phyloP scores from a whole-genome alignment of 139 green algal genomes.

The Edaphochlamys debaryana region DNA sequence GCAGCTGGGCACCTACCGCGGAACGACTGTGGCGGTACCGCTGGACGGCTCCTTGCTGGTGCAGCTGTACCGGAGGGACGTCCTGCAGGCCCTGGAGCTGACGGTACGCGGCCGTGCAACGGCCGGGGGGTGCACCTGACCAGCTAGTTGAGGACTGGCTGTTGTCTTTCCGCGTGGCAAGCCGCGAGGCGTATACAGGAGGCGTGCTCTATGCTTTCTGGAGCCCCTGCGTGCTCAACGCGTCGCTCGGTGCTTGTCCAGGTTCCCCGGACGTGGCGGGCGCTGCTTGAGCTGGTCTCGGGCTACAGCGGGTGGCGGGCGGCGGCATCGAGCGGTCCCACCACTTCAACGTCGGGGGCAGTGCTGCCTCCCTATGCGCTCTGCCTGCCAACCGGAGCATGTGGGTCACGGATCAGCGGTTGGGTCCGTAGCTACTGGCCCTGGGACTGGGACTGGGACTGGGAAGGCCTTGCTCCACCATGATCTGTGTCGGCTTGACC shows the following conservation, averaged over 20 bases:
- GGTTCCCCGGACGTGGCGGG: constrained; percentile 5
- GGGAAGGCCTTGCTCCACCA: no score
- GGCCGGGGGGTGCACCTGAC: no score
- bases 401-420: no score
- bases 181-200: no score
- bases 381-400: neutral
- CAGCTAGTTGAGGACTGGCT: no score
- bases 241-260: no score
- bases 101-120: neutral
- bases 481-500: no score
- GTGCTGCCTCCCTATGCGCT: constrained; percentile 7
- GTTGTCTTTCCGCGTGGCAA: no score
- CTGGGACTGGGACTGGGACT: no score
- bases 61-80: constrained; percentile 18
- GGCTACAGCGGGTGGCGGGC: neutral
- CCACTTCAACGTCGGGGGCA: neutral
- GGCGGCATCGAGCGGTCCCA: neutral
- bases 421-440: no score
- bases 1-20: neutral
- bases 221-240: no score
- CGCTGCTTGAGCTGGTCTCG: constrained; percentile 9
- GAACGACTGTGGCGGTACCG: neutral
- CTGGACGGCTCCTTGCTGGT: constrained; percentile 3
- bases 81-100: constrained; percentile 3
- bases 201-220: no score